Conservation (phyloP, 805 yeast species). For the Pichia eremophila region DNA sequence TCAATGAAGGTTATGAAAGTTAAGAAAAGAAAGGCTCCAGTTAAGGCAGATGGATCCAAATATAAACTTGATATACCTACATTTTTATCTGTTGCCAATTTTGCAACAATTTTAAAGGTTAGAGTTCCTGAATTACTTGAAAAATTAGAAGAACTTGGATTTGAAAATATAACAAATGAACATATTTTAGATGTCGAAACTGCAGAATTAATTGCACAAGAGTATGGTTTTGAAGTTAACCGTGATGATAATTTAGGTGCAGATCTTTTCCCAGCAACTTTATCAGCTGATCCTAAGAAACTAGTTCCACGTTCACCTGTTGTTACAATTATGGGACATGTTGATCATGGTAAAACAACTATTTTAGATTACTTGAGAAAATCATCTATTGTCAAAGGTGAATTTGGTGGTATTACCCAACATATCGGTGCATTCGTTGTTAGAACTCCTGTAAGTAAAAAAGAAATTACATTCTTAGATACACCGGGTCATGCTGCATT, state of each 20-base stretch:
- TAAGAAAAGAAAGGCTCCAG: not conserved
- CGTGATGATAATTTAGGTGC: constrained; percentile 49
- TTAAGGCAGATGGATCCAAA: constrained; percentile 7
- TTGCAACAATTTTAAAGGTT: constrained; percentile 62
- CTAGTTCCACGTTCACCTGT: constrained; percentile 77
- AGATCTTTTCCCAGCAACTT: constrained; percentile 50
- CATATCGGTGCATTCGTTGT: constrained; percentile 96
- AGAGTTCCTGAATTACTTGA: constrained; percentile 51
- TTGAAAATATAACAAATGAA: constrained; percentile 59
- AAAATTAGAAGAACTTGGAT: constrained; percentile 61
- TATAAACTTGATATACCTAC: constrained; percentile 48
- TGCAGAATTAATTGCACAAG: constrained; percentile 81
- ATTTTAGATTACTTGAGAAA: constrained; percentile 79
- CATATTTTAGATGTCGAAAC: constrained; percentile 80
- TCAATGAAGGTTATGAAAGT: not conserved
- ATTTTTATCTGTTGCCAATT: constrained; percentile 67
- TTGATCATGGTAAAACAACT: constrained; percentile 97
- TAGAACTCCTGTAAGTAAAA: constrained; percentile 62
- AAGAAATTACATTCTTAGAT: constrained; percentile 79
- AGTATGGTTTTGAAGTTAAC: constrained; percentile 63
- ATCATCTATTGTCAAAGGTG: constrained; percentile 73
- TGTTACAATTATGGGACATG: constrained; percentile 98
- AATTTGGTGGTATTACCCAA: constrained; percentile 95
- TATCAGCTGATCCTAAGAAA: constrained; percentile 35
- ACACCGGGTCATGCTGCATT: constrained; percentile 99